phyloP scores from a whole-genome alignment of 257 asterid species.

The Cinchona pubescens region DNA sequence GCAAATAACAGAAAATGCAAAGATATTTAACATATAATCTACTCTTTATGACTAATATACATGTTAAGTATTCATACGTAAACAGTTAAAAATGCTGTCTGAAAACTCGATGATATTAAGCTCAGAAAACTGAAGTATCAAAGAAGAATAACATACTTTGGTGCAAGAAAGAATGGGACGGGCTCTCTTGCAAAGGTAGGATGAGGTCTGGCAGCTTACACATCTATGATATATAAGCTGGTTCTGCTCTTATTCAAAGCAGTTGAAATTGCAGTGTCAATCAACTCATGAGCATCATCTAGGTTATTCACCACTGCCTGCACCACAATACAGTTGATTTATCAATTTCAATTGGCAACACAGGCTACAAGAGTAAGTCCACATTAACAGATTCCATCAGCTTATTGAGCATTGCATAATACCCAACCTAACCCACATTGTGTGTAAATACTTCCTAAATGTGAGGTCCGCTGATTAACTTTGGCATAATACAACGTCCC shows the following conservation, averaged over 20 bases:
- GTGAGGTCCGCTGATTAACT: neutral
- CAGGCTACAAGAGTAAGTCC: neutral
- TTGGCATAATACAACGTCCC: neutral
- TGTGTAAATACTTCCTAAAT: neutral
- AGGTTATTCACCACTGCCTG: conserved; percentile 37
- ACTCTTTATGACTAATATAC: no score
- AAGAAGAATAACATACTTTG: conserved; percentile 16
- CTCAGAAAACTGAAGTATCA: neutral
- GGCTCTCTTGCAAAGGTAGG: conserved; percentile 36
- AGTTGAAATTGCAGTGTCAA: conserved; percentile 39
- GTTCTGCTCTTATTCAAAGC: conserved; percentile 36
- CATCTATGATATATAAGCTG: conserved; percentile 35
- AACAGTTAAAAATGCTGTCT: neutral
- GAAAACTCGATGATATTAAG: neutral
- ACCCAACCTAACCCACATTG: neutral
- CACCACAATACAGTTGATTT: conserved; percentile 5
- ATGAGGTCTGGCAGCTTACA: conserved; percentile 34
- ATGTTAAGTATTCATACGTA: neutral
- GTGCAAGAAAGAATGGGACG: conserved; percentile 33
- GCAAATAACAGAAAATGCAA: neutral
- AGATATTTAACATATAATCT: neutral
- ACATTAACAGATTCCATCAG: neutral
- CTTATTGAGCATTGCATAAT: neutral
- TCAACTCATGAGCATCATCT: conserved; percentile 34
- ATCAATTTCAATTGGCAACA: neutral